Conservation (phyloP, 2,329 filamentous ascomycete genomes). For the Colletotrichum karsti region DNA sequence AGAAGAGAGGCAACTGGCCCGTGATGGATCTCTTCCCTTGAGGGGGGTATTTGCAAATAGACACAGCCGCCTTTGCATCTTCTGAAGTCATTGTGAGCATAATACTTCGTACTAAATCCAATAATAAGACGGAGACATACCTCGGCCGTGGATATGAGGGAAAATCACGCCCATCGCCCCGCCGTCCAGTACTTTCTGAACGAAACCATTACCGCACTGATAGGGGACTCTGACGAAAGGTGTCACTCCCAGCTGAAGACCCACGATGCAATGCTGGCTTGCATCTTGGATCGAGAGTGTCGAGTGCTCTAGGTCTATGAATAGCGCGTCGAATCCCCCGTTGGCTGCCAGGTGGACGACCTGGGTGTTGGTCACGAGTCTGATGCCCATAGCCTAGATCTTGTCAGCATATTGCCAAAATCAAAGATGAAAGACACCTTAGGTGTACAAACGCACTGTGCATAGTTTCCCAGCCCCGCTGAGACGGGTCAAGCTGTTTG, state of each 20-base stretch:
- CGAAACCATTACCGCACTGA: conserved; percentile 35
- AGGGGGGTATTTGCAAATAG: conserved; percentile 36
- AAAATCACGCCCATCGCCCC: conserved; percentile 37
- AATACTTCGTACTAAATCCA: too few species aligned
- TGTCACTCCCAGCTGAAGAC: conserved; percentile 27
- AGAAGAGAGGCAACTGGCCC: conserved; percentile 33
- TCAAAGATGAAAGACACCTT: background rate
- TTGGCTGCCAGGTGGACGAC: conserved; percentile 43
- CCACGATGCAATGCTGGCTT: conserved; percentile 38
- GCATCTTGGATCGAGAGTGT: conserved; percentile 39
- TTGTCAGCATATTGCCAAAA: background rate
- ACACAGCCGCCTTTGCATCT: conserved; percentile 36
- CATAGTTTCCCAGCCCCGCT: conserved; percentile 3
- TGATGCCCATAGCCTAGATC: conserved; percentile 37
- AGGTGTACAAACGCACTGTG: background rate
- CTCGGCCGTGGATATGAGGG: conserved; percentile 32
- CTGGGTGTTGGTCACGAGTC: conserved; percentile 35
- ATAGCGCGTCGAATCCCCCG: conserved; percentile 44
- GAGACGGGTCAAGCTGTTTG: conserved; percentile 7
- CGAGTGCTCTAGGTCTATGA: conserved; percentile 49
- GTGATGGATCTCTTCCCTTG: conserved; percentile 35
- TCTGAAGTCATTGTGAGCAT: background rate
- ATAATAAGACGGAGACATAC: background rate
- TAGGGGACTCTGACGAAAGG: conserved; percentile 35
- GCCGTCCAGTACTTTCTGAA: conserved; percentile 36